Evolutionary conservation across 306 rosid species (phyloP).

Genomic region (Malus sieversii): DNA sequence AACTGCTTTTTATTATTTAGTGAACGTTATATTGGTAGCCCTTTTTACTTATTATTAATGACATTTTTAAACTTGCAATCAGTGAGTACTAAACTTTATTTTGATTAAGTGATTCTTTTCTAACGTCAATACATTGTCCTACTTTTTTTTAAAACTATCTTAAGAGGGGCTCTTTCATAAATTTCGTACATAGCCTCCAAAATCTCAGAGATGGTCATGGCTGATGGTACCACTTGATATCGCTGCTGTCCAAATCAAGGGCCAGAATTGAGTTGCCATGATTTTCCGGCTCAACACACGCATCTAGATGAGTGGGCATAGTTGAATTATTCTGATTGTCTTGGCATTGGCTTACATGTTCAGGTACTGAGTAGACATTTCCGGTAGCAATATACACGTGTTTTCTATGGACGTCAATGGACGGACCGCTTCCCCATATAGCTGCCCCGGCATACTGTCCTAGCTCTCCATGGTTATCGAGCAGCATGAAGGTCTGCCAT

Average conservation of each 20-base stretch:
- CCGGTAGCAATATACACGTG: slow-evolving; percentile 49
- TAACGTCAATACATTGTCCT: too few relatives aligned
- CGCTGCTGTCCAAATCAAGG: slow-evolving; percentile 44
- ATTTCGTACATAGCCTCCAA: too few relatives aligned
- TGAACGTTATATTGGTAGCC: too few relatives aligned
- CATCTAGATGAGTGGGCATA: not conserved
- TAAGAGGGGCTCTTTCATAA: too few relatives aligned
- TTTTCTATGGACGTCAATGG: slow-evolving; percentile 37
- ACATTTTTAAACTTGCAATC: too few relatives aligned
- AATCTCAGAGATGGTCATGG: too few relatives aligned
- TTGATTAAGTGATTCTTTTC: too few relatives aligned
- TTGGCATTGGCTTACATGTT: slow-evolving; percentile 30
- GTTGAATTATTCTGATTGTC: slow-evolving; percentile 25
- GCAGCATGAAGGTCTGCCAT: slow-evolving; percentile 54
- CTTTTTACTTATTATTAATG: too few relatives aligned
- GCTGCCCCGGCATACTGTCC: slow-evolving; percentile 51
- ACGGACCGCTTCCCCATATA: slow-evolving; percentile 67
- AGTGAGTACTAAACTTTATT: too few relatives aligned
- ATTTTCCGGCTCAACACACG: slow-evolving; percentile 48
- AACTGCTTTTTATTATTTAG: too few relatives aligned
- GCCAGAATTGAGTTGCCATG: slow-evolving; percentile 54
- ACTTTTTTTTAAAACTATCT: too few relatives aligned
- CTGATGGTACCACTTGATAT: slow-evolving; percentile 32
- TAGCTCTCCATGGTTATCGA: slow-evolving; percentile 24
- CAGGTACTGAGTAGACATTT: slow-evolving; percentile 45